A percentile compares a stretch with the other conserved stretches of the same genome.
phyloP scores from a whole-genome alignment of 345 rosid genomes.

The Eucalyptus victrix region DNA sequence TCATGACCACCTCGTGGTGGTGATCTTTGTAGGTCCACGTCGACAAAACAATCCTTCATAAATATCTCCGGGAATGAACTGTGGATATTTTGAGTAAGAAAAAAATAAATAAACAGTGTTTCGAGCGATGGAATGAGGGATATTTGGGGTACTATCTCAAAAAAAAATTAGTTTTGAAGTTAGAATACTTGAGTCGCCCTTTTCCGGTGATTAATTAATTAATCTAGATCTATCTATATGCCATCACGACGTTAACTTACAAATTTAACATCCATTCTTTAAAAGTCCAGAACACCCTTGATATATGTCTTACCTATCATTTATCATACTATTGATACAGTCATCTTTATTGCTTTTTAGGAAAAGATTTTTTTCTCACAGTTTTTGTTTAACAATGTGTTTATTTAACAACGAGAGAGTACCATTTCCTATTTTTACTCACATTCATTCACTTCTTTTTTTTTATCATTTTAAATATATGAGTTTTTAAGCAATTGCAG shows the following conservation, averaged over 20 bases:
- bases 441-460: neutral
- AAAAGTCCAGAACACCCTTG: neutral
- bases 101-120: neutral
- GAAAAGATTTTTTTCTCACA: accelerated
- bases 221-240: neutral
- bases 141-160: neutral
- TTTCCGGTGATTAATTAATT: neutral
- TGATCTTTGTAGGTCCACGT: accelerated
- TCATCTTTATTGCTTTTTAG: neutral
- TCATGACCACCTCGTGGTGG: neutral
- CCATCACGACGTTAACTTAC: neutral
- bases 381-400: neutral
- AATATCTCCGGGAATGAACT: neutral
- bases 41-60: neutral
- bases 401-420: neutral
- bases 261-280: neutral
- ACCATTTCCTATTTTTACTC: neutral
- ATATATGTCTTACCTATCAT: neutral
- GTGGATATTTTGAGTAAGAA: neutral
- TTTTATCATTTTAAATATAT: neutral
- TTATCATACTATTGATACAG: neutral
- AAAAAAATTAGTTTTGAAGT: neutral
- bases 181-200: neutral
- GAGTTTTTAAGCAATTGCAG: neutral
- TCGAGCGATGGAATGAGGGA: neutral